A percentile compares a stretch with the other conserved stretches of the same genome.
Conservation (phyloP, 192 early-diverging fungal genomes). For the Podila epicladia region DNA sequence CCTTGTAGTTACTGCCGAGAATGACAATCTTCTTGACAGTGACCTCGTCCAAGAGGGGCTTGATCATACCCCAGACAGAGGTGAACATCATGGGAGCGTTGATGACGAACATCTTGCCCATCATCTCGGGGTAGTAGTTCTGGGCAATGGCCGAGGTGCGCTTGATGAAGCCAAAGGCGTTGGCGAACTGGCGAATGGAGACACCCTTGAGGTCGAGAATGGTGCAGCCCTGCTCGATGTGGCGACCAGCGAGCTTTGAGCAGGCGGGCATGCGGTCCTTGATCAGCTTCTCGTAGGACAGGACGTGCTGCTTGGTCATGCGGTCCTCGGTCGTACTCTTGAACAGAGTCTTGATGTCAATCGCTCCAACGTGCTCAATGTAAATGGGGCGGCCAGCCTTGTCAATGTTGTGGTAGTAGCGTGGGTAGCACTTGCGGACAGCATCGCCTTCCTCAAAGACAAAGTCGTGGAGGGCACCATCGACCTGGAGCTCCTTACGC, state of each 20-base stretch:
- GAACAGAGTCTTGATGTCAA: slow-evolving; percentile 73
- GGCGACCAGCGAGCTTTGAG: slow-evolving; percentile 58
- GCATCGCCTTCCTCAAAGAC: slow-evolving; percentile 71
- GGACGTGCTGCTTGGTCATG: slow-evolving; percentile 77
- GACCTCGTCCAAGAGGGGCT: slow-evolving; percentile 63
- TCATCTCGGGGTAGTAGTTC: slow-evolving; percentile 85
- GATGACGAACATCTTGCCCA: slow-evolving; percentile 87
- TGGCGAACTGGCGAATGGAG: slow-evolving; percentile 68
- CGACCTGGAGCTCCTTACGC: slow-evolving; percentile 71
- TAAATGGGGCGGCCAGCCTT: slow-evolving; percentile 79
- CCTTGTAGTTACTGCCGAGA: slow-evolving; percentile 55
- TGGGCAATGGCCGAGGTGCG: slow-evolving; percentile 75
- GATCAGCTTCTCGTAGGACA: slow-evolving; percentile 77
- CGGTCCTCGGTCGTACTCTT: slow-evolving; percentile 72
- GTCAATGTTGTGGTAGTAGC: slow-evolving; percentile 83
- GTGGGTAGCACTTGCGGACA: slow-evolving; percentile 74
- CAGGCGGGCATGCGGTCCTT: slow-evolving; percentile 76
- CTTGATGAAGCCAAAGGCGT: slow-evolving; percentile 71
- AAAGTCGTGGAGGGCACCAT: slow-evolving; percentile 63
- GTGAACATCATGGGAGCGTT: slow-evolving; percentile 83
- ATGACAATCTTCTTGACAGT: slow-evolving; percentile 66
- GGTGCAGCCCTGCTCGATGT: slow-evolving; percentile 75
- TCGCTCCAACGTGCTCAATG: slow-evolving; percentile 73
- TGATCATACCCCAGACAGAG: slow-evolving; percentile 62
- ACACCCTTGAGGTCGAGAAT: slow-evolving; percentile 84